phyloP scores from a whole-genome alignment of 768 basidiomycete species.

The Clavaria fumosa region DNA sequence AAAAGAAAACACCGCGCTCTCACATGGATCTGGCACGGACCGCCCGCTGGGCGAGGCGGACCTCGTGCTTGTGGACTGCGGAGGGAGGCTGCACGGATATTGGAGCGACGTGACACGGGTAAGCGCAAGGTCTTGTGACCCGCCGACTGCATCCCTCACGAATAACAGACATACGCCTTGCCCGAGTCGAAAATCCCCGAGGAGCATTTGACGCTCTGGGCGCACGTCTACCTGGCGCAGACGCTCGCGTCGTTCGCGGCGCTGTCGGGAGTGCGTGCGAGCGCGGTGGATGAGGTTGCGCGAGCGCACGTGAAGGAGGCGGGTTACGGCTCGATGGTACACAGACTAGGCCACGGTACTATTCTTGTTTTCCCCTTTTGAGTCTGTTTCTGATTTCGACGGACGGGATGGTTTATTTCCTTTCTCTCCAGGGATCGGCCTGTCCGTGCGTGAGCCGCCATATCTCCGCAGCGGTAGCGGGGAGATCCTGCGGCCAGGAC shows the following conservation, averaged over 20 bases:
- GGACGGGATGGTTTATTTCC: slow-evolving; percentile 7
- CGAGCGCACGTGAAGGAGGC: slow-evolving; percentile 29
- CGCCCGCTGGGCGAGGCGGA: slow-evolving; percentile 39
- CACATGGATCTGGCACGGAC: slow-evolving; percentile 70
- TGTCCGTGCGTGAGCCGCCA: slow-evolving; percentile 72
- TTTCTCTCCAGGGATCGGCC: slow-evolving; percentile 48
- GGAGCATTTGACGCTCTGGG: slow-evolving; percentile 45
- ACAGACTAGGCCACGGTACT: slow-evolving; percentile 66
- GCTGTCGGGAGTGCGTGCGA: slow-evolving; percentile 30
- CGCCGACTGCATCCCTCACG: slow-evolving; percentile 8
- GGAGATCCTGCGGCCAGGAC: slow-evolving; percentile 40
- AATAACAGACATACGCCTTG: slow-evolving; percentile 47
- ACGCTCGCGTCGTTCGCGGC: slow-evolving; percentile 33
- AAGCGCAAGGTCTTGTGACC: slow-evolving; percentile 12
- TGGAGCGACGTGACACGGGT: slow-evolving; percentile 68
- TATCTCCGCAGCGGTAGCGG: slow-evolving; percentile 62
- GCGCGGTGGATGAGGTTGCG: slow-evolving; percentile 48
- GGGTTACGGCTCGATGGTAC: slow-evolving; percentile 57
- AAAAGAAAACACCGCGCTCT: slow-evolving; percentile 75
- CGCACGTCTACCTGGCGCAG: slow-evolving; percentile 50
- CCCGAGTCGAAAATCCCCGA: slow-evolving; percentile 36
- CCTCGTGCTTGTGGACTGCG: slow-evolving; percentile 62
- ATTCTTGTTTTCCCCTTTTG: slow-evolving; percentile 3
- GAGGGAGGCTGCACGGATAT: slow-evolving; percentile 59
- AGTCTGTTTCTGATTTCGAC: no score